Evolutionary conservation across 257 asterid species (phyloP).

Genomic region (Solanum chiquidenum): DNA sequence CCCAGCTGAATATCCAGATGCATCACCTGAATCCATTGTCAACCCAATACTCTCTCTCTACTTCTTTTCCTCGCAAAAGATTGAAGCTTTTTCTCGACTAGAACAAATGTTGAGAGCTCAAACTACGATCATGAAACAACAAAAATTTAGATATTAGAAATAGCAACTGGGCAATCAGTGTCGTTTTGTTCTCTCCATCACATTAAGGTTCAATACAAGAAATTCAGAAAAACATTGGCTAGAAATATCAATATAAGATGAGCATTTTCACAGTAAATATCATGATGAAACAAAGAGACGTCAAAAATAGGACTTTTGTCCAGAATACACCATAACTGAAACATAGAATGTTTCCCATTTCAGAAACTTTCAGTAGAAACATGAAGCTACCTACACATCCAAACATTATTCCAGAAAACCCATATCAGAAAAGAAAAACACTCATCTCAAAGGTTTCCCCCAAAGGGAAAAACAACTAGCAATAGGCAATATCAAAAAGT

Average conservation of each 20-base stretch:
- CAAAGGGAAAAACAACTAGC: background rate
- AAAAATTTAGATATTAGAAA: background rate
- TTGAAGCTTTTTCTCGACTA: background rate
- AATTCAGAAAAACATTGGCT: background rate
- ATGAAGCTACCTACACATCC: background rate
- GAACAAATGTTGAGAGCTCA: background rate
- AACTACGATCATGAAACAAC: background rate
- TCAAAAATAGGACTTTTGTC: background rate
- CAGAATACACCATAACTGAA: background rate
- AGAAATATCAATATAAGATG: background rate
- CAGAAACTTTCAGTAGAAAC: background rate
- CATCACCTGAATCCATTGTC: slow-evolving; percentile 47
- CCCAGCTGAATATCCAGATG: slow-evolving; percentile 13
- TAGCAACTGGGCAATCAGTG: background rate
- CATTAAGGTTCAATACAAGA: background rate
- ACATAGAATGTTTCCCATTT: background rate
- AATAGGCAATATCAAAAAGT: background rate
- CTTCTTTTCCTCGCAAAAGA: background rate
- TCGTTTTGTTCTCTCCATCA: background rate
- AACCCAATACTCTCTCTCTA: background rate
- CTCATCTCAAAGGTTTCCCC: background rate
- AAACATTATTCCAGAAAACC: background rate
- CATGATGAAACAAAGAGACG: background rate
- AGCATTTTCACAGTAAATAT: background rate
- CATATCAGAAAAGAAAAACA: background rate